A percentile compares a stretch with the other conserved stretches of the same genome.
phyloP scores from a whole-genome alignment of 805 yeast species.

The Saccharomycopsis sp. region DNA sequence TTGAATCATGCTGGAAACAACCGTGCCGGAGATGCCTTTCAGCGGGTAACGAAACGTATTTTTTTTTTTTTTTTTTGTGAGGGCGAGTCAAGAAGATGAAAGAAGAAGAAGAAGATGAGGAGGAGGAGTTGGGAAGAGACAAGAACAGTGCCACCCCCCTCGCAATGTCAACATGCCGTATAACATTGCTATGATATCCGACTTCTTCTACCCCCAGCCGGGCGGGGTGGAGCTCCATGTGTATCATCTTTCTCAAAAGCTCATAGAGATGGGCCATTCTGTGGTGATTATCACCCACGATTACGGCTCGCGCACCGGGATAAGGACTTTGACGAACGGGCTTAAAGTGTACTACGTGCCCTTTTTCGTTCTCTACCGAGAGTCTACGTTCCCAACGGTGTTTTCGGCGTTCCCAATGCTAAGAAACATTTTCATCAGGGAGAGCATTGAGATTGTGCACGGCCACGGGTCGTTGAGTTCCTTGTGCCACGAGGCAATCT shows the following conservation, averaged over 20 bases:
- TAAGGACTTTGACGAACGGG: constrained; percentile 80
- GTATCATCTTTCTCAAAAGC: constrained; percentile 78
- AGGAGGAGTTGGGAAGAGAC: no score
- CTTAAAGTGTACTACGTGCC: constrained; percentile 90
- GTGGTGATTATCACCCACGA: constrained; percentile 86
- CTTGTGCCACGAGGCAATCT: constrained; percentile 78
- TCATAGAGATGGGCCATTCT: constrained; percentile 72
- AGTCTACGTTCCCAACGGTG: constrained; percentile 81
- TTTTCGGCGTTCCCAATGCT: constrained; percentile 81
- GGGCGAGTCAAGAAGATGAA: no score
- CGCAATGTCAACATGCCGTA: constrained; percentile 24
- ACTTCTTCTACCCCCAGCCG: constrained; percentile 95
- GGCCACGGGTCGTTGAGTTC: constrained; percentile 90
- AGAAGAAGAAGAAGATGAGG: no score
- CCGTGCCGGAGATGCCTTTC: no score
- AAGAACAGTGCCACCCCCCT: no score
- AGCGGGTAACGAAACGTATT: no score
- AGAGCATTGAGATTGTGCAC: constrained; percentile 79
- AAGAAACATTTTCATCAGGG: constrained; percentile 78
- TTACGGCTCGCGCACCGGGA: constrained; percentile 74
- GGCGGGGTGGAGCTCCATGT: constrained; percentile 98
- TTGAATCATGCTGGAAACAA: no score
- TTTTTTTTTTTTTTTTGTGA: no score
- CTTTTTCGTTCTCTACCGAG: constrained; percentile 66
- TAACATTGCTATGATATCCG: constrained; percentile 67